Percentiles rank a stretch among this genome's conserved stretches.
phyloP scores from a whole-genome alignment of 805 yeast genomes.

The Monosporozyma unispora region DNA sequence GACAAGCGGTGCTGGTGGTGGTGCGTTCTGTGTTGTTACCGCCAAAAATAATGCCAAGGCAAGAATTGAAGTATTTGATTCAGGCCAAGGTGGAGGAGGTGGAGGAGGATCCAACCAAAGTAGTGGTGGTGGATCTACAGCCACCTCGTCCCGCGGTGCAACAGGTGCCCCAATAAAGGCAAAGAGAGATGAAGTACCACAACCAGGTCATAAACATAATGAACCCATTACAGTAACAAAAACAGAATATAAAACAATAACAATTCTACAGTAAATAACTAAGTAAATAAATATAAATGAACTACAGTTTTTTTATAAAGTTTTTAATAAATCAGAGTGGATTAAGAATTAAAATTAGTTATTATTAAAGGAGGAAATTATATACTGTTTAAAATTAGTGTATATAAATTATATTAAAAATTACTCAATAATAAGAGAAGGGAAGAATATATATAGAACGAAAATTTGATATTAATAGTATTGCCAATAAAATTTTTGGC shows the following conservation, averaged over 20 bases:
- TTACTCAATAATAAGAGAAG: too few species aligned
- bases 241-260: too few species aligned
- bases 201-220: not conserved
- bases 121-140: not conserved
- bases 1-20: constrained; percentile 49
- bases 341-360: too few species aligned
- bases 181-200: not conserved
- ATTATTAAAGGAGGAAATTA: too few species aligned
- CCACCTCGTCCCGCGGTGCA: not conserved
- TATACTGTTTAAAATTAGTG: too few species aligned
- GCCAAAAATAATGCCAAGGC: constrained; percentile 58
- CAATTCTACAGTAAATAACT: too few species aligned
- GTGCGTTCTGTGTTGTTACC: constrained; percentile 76
- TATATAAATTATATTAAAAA: too few species aligned
- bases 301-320: too few species aligned
- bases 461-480: not conserved
- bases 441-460: too few species aligned
- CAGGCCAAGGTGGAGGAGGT: not conserved
- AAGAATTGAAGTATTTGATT: constrained; percentile 56
- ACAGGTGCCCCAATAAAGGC: not conserved
- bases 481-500: not conserved
- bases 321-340: too few species aligned
- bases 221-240: not conserved
- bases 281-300: too few species aligned
- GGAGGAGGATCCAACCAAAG: not conserved